Evolutionary conservation across 108 stramenopile genomes (phyloP).

Genomic region (Pseudonitzschia multiseries): DNA sequence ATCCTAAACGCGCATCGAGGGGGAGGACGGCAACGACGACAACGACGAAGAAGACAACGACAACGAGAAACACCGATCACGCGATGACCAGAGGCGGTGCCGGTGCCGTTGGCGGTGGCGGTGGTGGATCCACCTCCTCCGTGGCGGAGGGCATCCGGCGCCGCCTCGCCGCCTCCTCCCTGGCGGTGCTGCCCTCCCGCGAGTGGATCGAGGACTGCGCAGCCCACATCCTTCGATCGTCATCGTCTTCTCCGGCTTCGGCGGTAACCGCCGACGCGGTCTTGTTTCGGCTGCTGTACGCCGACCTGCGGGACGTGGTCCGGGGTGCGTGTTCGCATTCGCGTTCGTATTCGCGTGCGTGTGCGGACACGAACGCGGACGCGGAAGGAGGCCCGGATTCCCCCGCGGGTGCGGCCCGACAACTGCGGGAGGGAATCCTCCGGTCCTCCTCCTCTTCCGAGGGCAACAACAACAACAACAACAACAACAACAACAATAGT

Average conservation of each 20-base stretch:
- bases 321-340: no score
- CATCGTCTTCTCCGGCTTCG: background rate
- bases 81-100: no score
- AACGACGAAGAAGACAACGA: background rate
- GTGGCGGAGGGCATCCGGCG: background rate
- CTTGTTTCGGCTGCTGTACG: conserved; percentile 58
- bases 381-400: no score
- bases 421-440: background rate
- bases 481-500: no score
- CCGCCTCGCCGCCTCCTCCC: background rate
- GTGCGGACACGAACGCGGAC: no score
- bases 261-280: conserved; percentile 31
- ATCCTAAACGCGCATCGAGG: background rate
- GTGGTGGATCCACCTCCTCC: no score
- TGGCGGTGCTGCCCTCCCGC: background rate
- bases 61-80: no score
- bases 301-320: conserved; percentile 79
- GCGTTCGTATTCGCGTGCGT: no score
- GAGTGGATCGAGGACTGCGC: background rate
- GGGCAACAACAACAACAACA: no score
- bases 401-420: conserved; percentile 13
- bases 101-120: background rate
- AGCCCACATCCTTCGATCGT: background rate
- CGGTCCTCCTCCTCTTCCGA: no score
- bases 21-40: background rate